phyloP scores from a whole-genome alignment of 2,329 filamentous ascomycete species.

The Aspergillus transmontanensis region DNA sequence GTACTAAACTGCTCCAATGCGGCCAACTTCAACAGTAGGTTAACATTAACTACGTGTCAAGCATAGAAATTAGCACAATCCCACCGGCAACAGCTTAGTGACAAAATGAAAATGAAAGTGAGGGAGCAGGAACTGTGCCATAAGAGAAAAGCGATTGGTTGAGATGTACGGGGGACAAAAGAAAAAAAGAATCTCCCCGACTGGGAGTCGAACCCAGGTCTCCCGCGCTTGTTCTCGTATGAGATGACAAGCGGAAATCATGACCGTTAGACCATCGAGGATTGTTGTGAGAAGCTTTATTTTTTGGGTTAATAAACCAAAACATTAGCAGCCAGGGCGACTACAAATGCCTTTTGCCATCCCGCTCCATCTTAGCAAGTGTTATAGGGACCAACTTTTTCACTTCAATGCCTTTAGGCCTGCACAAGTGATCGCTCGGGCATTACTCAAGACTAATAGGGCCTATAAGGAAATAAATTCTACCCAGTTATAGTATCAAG shows the following conservation, averaged over 20 bases:
- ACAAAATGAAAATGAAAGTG: no score
- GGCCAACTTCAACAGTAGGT: slow-evolving; percentile 39
- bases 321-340: rapidly evolving
- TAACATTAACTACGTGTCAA: neutral
- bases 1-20: slow-evolving; percentile 44
- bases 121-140: no score
- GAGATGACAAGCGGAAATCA: slow-evolving; percentile 20
- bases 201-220: slow-evolving; percentile 7
- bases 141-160: no score
- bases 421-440: neutral
- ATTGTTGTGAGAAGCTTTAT: slow-evolving; percentile 5
- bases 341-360: no score
- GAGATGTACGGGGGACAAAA: no score
- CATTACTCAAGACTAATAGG: neutral
- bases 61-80: neutral
- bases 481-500: no score
- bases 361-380: no score
- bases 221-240: slow-evolving; percentile 5
- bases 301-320: neutral
- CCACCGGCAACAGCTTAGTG: neutral
- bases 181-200: neutral
- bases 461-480: no score
- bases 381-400: neutral
- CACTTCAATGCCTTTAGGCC: neutral
- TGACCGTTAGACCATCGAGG: slow-evolving; percentile 21